Evolutionary conservation across 2,329 filamentous ascomycete species (phyloP), one percentile per base, ranked within the genome.

Genomic region (Diaporthe amygdali): DNA sequence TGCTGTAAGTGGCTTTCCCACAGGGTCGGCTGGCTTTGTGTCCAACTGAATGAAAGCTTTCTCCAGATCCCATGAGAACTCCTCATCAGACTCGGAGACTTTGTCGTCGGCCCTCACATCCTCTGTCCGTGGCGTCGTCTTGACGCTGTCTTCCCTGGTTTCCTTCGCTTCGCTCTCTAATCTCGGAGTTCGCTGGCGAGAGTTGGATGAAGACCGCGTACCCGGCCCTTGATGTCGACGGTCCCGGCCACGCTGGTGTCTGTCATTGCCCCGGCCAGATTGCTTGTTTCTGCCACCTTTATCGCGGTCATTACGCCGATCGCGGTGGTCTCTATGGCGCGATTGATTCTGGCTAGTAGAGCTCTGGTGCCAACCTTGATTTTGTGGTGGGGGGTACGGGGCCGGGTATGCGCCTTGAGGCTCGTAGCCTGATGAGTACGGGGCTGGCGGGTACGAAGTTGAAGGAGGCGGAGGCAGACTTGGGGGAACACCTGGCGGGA

Each of bases 1-100:
- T 20, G 76, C 73, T 5, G 84, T 80, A 1, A 87, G 77, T 25
- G 85, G 85, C 71, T 82, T 85, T 15, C 83, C 84, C 68, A 86
- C 82, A n/a, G 84, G 82, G 46, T 87, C 85, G n/a, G 83, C 82
- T 8, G 80, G 78, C 69, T 82, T 81, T 14, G 73, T 74, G 5
- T 78, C 70, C 41, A 77, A 73, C 49, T 84, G 82, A 12, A 79
- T 76, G 68, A 86, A 86, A 6, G 84, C 78, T 12, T 76, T 77
- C 51, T 82, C 74, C 68, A 81, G 76, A 8, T 86, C 82, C 80
- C 83, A 84, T 20, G 82, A 77, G 51, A 78, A 81, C 15, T 81
- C 78, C 17, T 81, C 75, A 61, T 79, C 79, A 25, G 80, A 76
- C 22, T 75, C 47, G 2, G 51, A 66, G 2, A 51, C 71, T n/a